Conservation (phyloP, 2,329 filamentous ascomycete genomes). For the Tolypocladium tundrense region DNA sequence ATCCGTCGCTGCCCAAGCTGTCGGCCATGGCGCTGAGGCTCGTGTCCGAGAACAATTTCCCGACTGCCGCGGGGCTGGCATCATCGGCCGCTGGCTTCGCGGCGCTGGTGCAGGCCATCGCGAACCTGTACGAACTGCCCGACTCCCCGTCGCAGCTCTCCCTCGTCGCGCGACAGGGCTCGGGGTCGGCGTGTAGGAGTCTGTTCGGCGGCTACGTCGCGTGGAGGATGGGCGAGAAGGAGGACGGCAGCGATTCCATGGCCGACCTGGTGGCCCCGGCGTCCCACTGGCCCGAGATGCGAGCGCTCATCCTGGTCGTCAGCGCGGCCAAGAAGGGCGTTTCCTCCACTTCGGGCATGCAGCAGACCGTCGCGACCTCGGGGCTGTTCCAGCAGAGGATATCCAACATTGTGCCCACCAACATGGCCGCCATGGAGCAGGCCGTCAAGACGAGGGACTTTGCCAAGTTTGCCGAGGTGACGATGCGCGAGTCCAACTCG, state of each 20-base stretch:
- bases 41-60: slow-evolving; percentile 98
- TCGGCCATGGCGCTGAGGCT: slow-evolving; percentile 69
- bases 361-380: slow-evolving; percentile 87
- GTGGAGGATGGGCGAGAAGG: slow-evolving; percentile 70
- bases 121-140: slow-evolving; percentile 80
- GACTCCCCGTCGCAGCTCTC: slow-evolving; percentile 75
- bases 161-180: slow-evolving; percentile 84
- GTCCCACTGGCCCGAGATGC: slow-evolving; percentile 91
- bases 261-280: slow-evolving; percentile 84
- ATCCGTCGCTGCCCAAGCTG: slow-evolving; percentile 72
- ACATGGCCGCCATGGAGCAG: slow-evolving; percentile 78
- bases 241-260: slow-evolving; percentile 75
- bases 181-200: slow-evolving; percentile 85
- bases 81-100: slow-evolving; percentile 62
- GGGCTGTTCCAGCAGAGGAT: slow-evolving; percentile 75
- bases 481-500: slow-evolving; percentile 93
- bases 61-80: slow-evolving; percentile 83
- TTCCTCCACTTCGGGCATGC: slow-evolving; percentile 88
- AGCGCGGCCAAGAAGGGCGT: slow-evolving; percentile 95
- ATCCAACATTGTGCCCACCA: slow-evolving; percentile 63
- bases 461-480: slow-evolving; percentile 74
- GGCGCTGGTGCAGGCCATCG: slow-evolving; percentile 72
- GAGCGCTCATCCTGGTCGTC: slow-evolving; percentile 81
- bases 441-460: slow-evolving; percentile 75
- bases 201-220: slow-evolving; percentile 94